Base-by-base conservation (phyloP, 176 grass and related monocot genomes). In the Paspalum notatum region DNA sequence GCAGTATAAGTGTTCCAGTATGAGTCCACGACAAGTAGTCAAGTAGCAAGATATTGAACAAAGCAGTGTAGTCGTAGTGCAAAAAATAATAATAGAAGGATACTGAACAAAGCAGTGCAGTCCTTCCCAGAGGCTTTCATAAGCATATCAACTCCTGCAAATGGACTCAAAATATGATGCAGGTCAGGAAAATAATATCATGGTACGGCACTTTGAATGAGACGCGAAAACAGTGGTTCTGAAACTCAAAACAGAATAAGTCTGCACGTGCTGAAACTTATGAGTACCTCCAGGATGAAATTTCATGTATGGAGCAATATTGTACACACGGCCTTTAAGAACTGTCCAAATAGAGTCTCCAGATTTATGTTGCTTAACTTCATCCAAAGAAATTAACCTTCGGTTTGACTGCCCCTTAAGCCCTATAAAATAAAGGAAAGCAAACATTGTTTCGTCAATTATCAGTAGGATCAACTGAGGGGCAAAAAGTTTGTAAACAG, bases 301-400 rank as follows among this genome's bases (percentile, higher is more conserved):
- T 87, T 98, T 98, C 88, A 98, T 90, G 69, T 98, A 98, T 5
- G 95, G 90, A 74, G 84, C 89, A 80, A 98, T 91, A 62, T 98
- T 95, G 56, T 98, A 98, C 24, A 98, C 95, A 24, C 82, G 90
- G 17, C 92, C 95, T 89, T 98, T 98, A 32, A 98, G 66, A 83
- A 98, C 84, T n/a, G 92, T 98, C 95, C 92, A 98, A 52, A 98
- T 87, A 60, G 81, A 82, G 59, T 87, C 92, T 60, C 91, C 92
- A 41, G 88, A 77, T 86, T 89, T 95, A 71, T 98, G 92, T 22
- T 95, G 88, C 70, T 93, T 98, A 80, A 98, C 81, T 89, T 98
- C 95, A 46, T 95, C 90, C 26, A 95, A 68, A 75, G 86, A 85
- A 75, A 98, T 88, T 56, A 91, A 70, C 57, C 88, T 91, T 75